Evolutionary conservation across 345 rosid genomes (phyloP).

Genomic region (Heritiera fomes): DNA sequence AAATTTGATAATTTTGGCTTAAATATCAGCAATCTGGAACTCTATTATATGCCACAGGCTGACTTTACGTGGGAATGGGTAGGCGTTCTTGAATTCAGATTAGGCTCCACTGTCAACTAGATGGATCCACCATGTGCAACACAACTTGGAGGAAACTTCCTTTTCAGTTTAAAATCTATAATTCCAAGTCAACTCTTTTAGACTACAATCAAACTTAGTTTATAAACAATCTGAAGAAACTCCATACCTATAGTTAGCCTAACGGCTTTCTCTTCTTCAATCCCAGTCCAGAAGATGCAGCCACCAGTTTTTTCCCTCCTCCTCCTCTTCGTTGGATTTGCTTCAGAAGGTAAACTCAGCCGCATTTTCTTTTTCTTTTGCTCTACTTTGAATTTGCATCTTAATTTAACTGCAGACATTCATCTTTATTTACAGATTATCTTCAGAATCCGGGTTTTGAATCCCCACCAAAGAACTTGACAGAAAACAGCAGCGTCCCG

Average conservation of each 20-base stretch:
- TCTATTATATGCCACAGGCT: not conserved
- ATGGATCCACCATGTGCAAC: not conserved
- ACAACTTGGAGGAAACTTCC: not conserved
- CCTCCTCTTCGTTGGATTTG: slow-evolving; percentile 27
- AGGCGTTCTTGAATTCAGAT: not conserved
- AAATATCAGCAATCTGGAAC: not conserved
- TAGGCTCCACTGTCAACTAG: not conserved
- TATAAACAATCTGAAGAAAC: not conserved
- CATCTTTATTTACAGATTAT: slow-evolving; percentile 37
- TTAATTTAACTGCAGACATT: not conserved
- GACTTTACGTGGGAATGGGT: not conserved
- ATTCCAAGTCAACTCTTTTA: slow-evolving; percentile 17
- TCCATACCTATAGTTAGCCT: not conserved
- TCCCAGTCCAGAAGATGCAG: slow-evolving; percentile 35
- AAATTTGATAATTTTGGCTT: not conserved
- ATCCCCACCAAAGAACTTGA: slow-evolving; percentile 41
- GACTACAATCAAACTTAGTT: not conserved
- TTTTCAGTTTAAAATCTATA: not conserved
- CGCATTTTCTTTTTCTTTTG: not conserved
- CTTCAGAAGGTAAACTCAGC: slow-evolving; percentile 42
- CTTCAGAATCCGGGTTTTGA: slow-evolving; percentile 61
- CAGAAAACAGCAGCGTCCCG: slow-evolving; percentile 28
- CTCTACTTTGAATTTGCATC: not conserved
- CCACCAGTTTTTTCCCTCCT: slow-evolving; percentile 21
- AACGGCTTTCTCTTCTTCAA: not conserved